phyloP scores from a whole-genome alignment of 2,329 filamentous ascomycete species.

The Xylariomycetidae sp. region DNA sequence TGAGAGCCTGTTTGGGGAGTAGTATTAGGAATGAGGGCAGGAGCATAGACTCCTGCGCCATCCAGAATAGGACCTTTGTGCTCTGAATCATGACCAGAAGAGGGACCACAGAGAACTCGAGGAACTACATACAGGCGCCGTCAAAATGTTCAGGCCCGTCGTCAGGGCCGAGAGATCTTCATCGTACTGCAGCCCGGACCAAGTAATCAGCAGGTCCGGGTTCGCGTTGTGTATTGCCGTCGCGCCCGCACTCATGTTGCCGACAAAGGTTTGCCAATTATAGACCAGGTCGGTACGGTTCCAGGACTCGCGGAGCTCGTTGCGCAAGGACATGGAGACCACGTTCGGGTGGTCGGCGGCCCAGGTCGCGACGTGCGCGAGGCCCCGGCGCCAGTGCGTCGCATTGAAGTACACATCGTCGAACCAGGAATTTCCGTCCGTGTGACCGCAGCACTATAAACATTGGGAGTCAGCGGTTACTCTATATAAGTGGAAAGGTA shows the following conservation, averaged over 20 bases:
- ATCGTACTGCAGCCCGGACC: slow-evolving; percentile 45
- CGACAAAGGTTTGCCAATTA: slow-evolving; percentile 41
- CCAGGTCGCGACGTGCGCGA: slow-evolving; percentile 46
- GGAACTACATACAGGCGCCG: too few species aligned
- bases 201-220: slow-evolving; percentile 40
- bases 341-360: slow-evolving; percentile 34
- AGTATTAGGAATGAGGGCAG: too few species aligned
- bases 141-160: slow-evolving; percentile 33
- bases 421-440: slow-evolving; percentile 51
- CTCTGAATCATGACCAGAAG: too few species aligned
- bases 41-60: too few species aligned
- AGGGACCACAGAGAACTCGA: too few species aligned
- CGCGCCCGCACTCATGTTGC: slow-evolving; percentile 38
- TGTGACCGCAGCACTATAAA: slow-evolving; percentile 44
- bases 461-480: too few species aligned
- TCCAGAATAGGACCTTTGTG: too few species aligned
- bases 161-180: slow-evolving; percentile 40
- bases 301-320: slow-evolving; percentile 35
- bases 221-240: slow-evolving; percentile 40
- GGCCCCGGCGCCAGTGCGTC: slow-evolving; percentile 49
- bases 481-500: too few species aligned
- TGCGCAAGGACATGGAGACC: slow-evolving; percentile 36
- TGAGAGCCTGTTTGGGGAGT: too few species aligned
- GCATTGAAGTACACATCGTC: slow-evolving; percentile 50
- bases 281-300: slow-evolving; percentile 33